Evolutionary conservation across 75 land plant species (phyloP), one percentile per base, ranked within the genome.

Genomic region (Pinus albicaulis): DNA sequence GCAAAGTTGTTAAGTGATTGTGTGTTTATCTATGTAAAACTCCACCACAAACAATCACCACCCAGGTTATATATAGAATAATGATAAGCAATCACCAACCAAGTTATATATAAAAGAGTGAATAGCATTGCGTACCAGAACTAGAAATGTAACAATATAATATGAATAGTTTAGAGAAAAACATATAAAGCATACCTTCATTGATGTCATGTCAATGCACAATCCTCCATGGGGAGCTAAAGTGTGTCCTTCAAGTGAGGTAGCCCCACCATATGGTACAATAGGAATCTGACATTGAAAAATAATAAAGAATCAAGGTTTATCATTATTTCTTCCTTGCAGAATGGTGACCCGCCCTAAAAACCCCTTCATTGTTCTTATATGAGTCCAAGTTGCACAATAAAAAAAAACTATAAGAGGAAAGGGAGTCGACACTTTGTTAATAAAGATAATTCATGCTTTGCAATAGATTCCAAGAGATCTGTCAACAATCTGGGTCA

Each of bases 161-260:
- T 15, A 64, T 64, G 34, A 28, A 16, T 38, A 38, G 20, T 28
- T 38, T 20, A 19, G 7, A n/a, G 38, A 68, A 44, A 31, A 38
- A 20, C 8, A 38, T 22, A 68, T 68, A 20, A 20, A 14, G 61
- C 83, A 77, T 88, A 98, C 98, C 78, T 98, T 98, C 99, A 98
- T 98, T 11, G 76, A 68, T n/a, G 90, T 79, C 99, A 95, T 91
- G 84, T 98, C 83, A 75, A 98, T 91, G 84, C 90, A 87, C 22
- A 98, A 92, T 68, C 99, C 99, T 73, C 91, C 92, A 73, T 80
- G 76, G 68, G 94, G 98, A 68, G 96, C 81, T 76, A 95, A 86
- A 36, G 96, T 98, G 80, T 98, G 98, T 22, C 99, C 99, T 80
- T 98, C 99, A 76, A 98, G 89, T 41, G 99, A 98, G 44, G 99